Evolutionary conservation across 2,329 filamentous ascomycete species (phyloP).

Genomic region (Aureobasidium sp.): DNA sequence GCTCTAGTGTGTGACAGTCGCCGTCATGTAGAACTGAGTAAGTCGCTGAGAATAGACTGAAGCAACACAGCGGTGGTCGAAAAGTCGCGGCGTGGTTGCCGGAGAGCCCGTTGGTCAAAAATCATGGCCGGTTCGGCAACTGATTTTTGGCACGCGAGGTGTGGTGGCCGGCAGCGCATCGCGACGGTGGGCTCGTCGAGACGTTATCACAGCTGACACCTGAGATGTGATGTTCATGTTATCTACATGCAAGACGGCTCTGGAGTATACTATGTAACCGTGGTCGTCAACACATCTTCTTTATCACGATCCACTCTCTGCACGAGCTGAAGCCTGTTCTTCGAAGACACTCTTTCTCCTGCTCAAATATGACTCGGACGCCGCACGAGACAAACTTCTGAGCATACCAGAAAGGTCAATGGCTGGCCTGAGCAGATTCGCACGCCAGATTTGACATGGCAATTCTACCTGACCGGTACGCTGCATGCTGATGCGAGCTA

Average conservation of each 20-base stretch:
- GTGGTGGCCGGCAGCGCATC: neutral
- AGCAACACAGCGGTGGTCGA: neutral
- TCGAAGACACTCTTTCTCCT: neutral
- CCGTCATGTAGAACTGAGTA: conserved; percentile 3
- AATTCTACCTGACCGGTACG: neutral
- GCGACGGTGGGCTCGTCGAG: neutral
- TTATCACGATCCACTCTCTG: neutral
- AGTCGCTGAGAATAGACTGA: neutral
- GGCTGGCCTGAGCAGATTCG: neutral
- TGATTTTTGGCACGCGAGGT: neutral
- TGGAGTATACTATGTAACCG: neutral
- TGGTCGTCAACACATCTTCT: neutral
- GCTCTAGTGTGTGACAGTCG: neutral
- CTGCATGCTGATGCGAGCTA: conserved; percentile 10
- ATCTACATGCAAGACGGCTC: neutral
- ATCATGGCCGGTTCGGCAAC: neutral
- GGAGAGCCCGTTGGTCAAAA: neutral
- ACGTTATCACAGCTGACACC: neutral
- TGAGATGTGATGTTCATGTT: neutral
- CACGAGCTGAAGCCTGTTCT: neutral
- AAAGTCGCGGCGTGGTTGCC: neutral
- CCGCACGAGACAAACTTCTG: neutral
- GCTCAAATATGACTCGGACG: neutral
- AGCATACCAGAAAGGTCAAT: neutral
- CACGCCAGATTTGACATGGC: neutral